Base-by-base conservation (phyloP, 306 rosid genomes). In the Cercis canadensis region DNA sequence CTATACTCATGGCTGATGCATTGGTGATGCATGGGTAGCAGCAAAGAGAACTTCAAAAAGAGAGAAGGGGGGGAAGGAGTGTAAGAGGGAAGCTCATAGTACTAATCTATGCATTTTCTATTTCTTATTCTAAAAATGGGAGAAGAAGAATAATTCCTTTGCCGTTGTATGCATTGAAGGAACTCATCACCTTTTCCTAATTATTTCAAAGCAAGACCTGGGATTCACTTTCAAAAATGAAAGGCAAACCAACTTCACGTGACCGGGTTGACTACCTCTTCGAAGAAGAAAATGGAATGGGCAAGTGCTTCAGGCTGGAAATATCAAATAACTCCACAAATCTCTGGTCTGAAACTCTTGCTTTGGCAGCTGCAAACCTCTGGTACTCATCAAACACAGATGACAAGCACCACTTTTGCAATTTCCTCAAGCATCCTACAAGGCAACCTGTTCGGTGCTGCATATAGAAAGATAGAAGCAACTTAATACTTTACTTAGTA, bases 371-470 rank as follows among this genome's bases (percentile, higher is more conserved):
- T 52, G 99, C 99, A 82, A 89, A 95, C 0, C 96, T 88, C 71
- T 86, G 96, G 82, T 95, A 95, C 81, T 95, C 99, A 11, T 87
- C 92, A 67, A 95, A 91, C 2, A 95, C 87, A 24, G 99, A 95
- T 33, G 99, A 72, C 63, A 95, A 86, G 72, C 99, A 91, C 99
- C 99, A 95, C 64, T 79, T 86, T 72, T 95, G 99, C 78, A 91
- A 39, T 67, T 91, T 95, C 73, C 99, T 89, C 67, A 89, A 76
- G 88, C 99, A 95, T 65, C 99, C 99, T n/a, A 95, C 99, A 0
- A 95, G 59, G 37, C 99, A 95, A 72, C 99, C 99, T 7, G 99
- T 95, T 77, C 99, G 96, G 73, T 95, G 99, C 99, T 95, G 92
- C 62, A 75, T 24, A 62, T 39, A 56, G 21, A 64, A 72, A 60